These are phyloP conservation scores for Teratosphaeriaceae sp. DNA, from an alignment of 2,329 filamentous ascomycete species.

Conservation along the genomic window DNA sequence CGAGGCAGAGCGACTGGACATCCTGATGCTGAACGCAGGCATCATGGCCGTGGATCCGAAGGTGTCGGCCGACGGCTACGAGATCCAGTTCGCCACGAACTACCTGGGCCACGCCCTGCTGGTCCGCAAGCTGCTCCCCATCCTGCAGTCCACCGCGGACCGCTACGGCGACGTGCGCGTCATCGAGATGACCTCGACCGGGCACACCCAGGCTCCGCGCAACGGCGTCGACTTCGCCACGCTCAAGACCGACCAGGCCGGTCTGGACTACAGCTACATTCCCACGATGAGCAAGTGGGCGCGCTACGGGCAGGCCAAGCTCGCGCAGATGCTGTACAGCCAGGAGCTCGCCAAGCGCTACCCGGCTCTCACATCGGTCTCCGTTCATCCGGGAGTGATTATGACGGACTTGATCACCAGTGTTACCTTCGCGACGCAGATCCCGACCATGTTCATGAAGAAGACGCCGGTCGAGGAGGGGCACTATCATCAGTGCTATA, in stretches of 20 bases:
- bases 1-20: constrained; percentile 20
- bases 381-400: constrained; percentile 39
- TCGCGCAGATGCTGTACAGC: constrained; percentile 43
- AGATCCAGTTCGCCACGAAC: constrained; percentile 30
- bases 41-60: constrained; percentile 20
- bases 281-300: constrained; percentile 24
- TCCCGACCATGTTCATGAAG: constrained; percentile 12
- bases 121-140: constrained; percentile 23
- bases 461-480: constrained; percentile 18
- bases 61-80: constrained; percentile 24
- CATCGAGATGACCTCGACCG: constrained; percentile 22
- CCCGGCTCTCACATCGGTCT: constrained; percentile 30
- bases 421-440: constrained; percentile 12
- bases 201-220: constrained; percentile 5
- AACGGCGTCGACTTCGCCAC: constrained; percentile 22
- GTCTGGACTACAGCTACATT: no score
- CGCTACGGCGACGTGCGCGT: constrained; percentile 22
- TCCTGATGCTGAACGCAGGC: constrained; percentile 27
- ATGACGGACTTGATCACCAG: constrained; percentile 30
- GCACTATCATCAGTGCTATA: constrained; percentile 19
- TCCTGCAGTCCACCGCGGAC: constrained; percentile 19
- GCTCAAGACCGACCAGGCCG: constrained; percentile 19
- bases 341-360: constrained; percentile 35
- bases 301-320: constrained; percentile 42
- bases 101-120: constrained; percentile 30